Base-by-base conservation (phyloP, 768 basidiomycete genomes). In the Russula virescens region DNA sequence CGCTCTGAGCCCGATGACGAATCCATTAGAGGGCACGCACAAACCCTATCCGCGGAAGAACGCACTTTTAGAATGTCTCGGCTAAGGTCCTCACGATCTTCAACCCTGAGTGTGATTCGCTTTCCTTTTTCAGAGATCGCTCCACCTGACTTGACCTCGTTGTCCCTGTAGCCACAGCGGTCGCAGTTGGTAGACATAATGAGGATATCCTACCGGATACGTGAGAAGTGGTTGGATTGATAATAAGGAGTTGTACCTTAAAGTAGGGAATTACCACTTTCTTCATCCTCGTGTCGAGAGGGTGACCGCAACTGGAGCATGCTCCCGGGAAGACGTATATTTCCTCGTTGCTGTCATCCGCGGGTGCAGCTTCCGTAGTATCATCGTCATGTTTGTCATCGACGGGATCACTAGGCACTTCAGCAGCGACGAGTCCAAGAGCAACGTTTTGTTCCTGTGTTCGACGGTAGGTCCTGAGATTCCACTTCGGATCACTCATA, bases 101-200 rank as follows among this genome's bases (percentile, higher is more conserved):
- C 88, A 5, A 97, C 94, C 72, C 88, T 92, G 58, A 99, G 79
- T 0, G 81, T 91, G 66, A 98, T 93, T 61, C 80, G 83, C 73
- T 91, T 95, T 19, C 96, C 97, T 69, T 89, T 79, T 5, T 82
- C 83, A 3, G 96, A 91, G 61, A 98, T 91, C 1, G 95, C 94
- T 2, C 86, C 77, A 23, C 96, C 93, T 6, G 93, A 91, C 74
- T 99, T 99, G 70, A 99, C 89, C 76, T 99, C 97, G 70, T 95
- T 98, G 75, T 99, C 97, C 61, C 92, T 82, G 74, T 98, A 99
- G 1, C 97, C 97, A 73, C 97, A 99, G 55, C 77, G 75, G 61
- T 94, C 92, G 73, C 97, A 98, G 72, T 97, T 98, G 7, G 95
- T 95, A 25, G 96, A 96, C 94, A 98, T 98, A 75, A 98, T 96